These are phyloP conservation scores for Nitzschia palea DNA, from an alignment of 108 stramenopile species.

Conservation along the genomic window DNA sequence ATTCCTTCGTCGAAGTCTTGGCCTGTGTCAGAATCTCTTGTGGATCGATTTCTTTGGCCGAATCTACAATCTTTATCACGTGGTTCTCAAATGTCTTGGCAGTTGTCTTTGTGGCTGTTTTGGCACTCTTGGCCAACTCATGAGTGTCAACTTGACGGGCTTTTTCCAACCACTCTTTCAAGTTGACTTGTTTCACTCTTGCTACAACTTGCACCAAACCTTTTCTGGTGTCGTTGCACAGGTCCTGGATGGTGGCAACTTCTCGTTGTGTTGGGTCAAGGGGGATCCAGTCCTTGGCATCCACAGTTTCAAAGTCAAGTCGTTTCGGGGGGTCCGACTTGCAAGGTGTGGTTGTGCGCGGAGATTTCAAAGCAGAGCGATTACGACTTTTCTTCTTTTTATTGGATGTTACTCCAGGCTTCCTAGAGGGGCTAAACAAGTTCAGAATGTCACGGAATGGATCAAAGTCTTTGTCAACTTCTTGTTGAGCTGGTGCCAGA, in stretches of 20 bases:
- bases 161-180: not conserved
- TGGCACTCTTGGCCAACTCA: not conserved
- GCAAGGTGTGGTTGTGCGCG: too few species aligned
- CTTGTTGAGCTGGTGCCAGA: not conserved
- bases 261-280: not conserved
- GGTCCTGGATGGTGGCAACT: not conserved
- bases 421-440: not conserved
- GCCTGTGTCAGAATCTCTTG: not conserved
- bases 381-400: not conserved
- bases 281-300: too few species aligned
- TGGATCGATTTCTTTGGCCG: not conserved
- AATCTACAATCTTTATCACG: not conserved
- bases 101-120: not conserved
- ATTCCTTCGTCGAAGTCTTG: not conserved
- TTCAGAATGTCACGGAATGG: not conserved
- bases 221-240: not conserved
- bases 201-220: not conserved
- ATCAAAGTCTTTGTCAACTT: constrained; percentile 1
- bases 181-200: not conserved
- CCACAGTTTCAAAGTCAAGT: not conserved
- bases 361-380: too few species aligned
- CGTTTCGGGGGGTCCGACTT: not conserved
- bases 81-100: not conserved
- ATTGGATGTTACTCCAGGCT: too few species aligned
- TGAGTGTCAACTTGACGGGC: not conserved